phyloP scores from a whole-genome alignment of 805 yeast genomes.

The Zygotorulaspora sp. region DNA sequence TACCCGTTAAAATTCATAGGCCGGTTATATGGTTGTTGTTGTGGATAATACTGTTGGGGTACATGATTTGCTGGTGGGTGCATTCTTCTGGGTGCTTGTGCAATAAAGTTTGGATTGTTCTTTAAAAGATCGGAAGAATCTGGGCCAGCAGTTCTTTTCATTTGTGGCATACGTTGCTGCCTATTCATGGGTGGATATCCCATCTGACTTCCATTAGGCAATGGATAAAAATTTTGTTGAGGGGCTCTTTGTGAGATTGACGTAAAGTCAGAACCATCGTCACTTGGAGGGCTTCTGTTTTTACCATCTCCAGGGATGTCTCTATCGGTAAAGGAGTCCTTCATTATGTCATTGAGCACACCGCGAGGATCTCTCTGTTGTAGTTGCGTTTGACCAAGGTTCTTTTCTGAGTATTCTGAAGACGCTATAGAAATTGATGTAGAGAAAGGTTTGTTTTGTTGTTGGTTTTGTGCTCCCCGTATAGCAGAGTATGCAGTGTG shows the following conservation, averaged over 20 bases:
- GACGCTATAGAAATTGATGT: slow-evolving; percentile 21
- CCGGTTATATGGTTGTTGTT: slow-evolving; percentile 2
- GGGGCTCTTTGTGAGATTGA: slow-evolving; percentile 74
- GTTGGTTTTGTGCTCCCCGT: slow-evolving; percentile 11
- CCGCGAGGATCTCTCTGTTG: slow-evolving; percentile 14
- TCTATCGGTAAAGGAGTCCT: slow-evolving; percentile 16
- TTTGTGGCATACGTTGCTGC: slow-evolving; percentile 22
- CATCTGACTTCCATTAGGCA: slow-evolving; percentile 12
- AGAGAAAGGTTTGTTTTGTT: slow-evolving; percentile 4
- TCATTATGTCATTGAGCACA: slow-evolving; percentile 27
- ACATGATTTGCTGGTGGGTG: slow-evolving; percentile 4
- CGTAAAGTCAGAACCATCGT: slow-evolving; percentile 56
- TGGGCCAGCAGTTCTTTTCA: slow-evolving; percentile 18
- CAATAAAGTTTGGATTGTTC: slow-evolving; percentile 46
- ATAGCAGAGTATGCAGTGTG: slow-evolving; percentile 25
- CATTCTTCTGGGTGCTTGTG: slow-evolving; percentile 9
- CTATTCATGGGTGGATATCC: slow-evolving; percentile 26
- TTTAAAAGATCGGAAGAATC: slow-evolving; percentile 42
- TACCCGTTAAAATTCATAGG: slow-evolving; percentile 6
- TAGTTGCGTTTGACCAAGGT: slow-evolving; percentile 13
- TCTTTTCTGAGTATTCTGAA: slow-evolving; percentile 22
- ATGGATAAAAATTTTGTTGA: slow-evolving; percentile 20
- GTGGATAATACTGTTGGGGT: slow-evolving; percentile 6
- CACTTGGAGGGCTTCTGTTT: slow-evolving; percentile 10
- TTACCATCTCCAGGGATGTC: slow-evolving; percentile 12